Base-by-base conservation (phyloP, 2,329 filamentous ascomycete genomes). In the Raffaelea albimanens region DNA sequence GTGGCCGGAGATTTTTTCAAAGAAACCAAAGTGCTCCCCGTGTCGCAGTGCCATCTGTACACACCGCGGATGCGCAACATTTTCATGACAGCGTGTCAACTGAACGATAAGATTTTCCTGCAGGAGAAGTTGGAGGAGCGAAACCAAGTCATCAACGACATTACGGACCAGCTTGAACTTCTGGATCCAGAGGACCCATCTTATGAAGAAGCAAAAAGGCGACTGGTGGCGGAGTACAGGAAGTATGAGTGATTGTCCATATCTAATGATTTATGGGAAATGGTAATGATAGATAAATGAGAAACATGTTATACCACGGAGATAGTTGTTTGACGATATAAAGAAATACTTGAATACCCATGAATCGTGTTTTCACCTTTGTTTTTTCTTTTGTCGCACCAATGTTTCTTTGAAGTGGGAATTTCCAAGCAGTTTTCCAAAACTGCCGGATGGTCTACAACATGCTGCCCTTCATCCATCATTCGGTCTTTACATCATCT, bases 21-120 rank as follows among this genome's bases (percentile, higher is more conserved):
- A 48, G 71, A 76, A 14, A 71, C 79, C 21, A 75, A 80, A 53
- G 70, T 72, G 13, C 63, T 84, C 5, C 60, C 69, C 0, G 65
- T 69, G 55, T 47, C 47, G 1, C 76, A 69, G 23, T 96, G 90
- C 59, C 86, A 91, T 62, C 72, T 96, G 3, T 95, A 93, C 61
- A 90, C 85, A 40, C 65, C 75, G 4, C 76, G 84, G 16, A 95
- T 95, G 87, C 75, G 88, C 38, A 72, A 75, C 0, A 72, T 87
- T 1, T 95, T 94, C 59, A 65, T 68, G 23, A 73, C 78, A 25
- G 82, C 85, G 0, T 81, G 87, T 40, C 68, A 75, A 48, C 73
- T 73, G 33, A 76, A 83, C 45, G 85, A 95, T 57, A 72, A 83
- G 48, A 70, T 71, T 21, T 82, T 82, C 53, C 63, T 95, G 36